phyloP scores from a whole-genome alignment of 2,329 filamentous ascomycete species.

The Claviceps paspali region DNA sequence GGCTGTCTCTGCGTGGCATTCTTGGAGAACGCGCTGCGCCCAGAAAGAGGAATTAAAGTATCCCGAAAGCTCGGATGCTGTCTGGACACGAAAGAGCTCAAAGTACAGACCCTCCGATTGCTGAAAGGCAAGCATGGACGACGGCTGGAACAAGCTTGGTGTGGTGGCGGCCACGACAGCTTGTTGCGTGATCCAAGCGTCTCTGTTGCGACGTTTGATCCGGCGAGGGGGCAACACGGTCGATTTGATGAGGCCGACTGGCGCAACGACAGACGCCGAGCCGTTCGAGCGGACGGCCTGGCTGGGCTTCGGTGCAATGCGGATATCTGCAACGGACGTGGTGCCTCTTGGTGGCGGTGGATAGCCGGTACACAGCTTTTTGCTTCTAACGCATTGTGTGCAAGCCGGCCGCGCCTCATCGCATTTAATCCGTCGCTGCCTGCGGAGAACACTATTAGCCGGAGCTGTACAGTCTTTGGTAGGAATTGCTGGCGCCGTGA shows the following conservation, averaged over 20 bases:
- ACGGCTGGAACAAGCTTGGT: conserved; percentile 26
- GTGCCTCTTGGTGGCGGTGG: conserved; percentile 37
- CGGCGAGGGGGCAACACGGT: conserved; percentile 19
- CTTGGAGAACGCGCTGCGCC: conserved; percentile 45
- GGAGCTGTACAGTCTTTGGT: too few species aligned
- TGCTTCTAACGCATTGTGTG: conserved; percentile 42
- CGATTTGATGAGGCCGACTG: conserved; percentile 8
- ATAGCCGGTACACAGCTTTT: conserved; percentile 45
- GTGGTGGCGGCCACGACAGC: conserved; percentile 3
- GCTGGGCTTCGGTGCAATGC: conserved; percentile 32
- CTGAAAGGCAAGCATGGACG: conserved; percentile 29
- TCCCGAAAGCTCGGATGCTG: conserved; percentile 47
- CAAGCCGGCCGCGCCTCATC: conserved; percentile 48
- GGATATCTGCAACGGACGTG: conserved; percentile 29
- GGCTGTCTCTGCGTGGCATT: conserved; percentile 44
- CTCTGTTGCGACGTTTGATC: conserved; percentile 8
- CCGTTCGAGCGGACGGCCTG: conserved; percentile 11
- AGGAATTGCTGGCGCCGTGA: too few species aligned
- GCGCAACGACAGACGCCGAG: conserved; percentile 5
- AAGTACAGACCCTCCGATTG: conserved; percentile 43
- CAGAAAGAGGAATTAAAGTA: conserved; percentile 54
- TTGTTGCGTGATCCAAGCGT: neutral
- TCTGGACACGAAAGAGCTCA: conserved; percentile 44
- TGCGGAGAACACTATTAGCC: too few species aligned
- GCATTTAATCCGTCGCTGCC: conserved; percentile 48